These are phyloP conservation scores for Arthrobotrys pseudoclavata DNA, from an alignment of 2,329 filamentous ascomycete genomes.

Conservation along the genomic window DNA sequence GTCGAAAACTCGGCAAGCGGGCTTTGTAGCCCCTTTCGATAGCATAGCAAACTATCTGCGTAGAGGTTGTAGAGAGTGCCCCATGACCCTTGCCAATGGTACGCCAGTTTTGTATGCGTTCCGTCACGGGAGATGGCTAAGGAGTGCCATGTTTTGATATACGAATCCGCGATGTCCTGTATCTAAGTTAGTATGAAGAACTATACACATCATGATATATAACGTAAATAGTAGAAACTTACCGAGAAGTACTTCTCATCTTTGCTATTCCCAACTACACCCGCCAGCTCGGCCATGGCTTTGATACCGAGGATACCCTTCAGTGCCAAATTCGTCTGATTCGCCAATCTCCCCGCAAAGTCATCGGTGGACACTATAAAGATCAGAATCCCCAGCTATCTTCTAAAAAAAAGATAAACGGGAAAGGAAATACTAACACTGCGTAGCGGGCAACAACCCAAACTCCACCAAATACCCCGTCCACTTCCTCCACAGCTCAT, in stretches of 20 bases:
- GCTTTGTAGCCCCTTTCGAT: constrained; percentile 70
- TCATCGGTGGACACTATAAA: constrained; percentile 83
- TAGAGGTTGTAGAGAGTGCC: constrained; percentile 89
- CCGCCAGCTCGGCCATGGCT: constrained; percentile 80
- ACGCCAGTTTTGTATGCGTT: constrained; percentile 81
- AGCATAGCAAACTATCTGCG: constrained; percentile 83
- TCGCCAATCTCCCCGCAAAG: constrained; percentile 81
- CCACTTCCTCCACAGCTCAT: constrained; percentile 81
- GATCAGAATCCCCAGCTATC: not conserved
- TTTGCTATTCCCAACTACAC: constrained; percentile 72
- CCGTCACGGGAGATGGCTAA: constrained; percentile 78
- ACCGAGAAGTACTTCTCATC: constrained; percentile 71
- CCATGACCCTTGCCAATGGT: constrained; percentile 84
- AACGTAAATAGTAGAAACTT: constrained; percentile 60
- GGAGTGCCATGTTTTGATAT: constrained; percentile 79
- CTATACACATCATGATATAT: not conserved
- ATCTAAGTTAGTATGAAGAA: not conserved
- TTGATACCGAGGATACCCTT: constrained; percentile 87
- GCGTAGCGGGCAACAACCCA: constrained; percentile 79
- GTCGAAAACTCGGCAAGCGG: constrained; percentile 58
- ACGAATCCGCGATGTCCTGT: constrained; percentile 74
- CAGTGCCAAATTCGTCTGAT: constrained; percentile 84
- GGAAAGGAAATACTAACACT: constrained; percentile 68
- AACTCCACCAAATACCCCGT: constrained; percentile 82
- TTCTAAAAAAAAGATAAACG: constrained; percentile 3